phyloP scores from a whole-genome alignment of 345 rosid species.

The Dovyalis caffra region DNA sequence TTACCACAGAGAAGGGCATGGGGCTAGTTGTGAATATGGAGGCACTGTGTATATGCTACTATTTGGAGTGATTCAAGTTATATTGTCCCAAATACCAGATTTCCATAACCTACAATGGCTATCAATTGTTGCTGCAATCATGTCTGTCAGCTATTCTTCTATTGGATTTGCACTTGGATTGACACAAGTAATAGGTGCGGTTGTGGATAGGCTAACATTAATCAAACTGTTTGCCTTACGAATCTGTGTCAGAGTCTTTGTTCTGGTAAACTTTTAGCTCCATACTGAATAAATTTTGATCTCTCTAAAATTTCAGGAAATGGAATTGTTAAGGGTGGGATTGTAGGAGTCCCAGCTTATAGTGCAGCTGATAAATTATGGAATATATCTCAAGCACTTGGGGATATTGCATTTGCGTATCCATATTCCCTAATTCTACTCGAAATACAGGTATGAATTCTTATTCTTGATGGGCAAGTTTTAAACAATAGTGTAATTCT shows the following conservation, averaged over 20 bases:
- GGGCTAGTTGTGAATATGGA: constrained; percentile 34
- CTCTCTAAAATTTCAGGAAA: constrained; percentile 34
- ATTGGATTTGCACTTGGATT: constrained; percentile 55
- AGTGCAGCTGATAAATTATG: constrained; percentile 30
- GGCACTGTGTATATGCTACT: constrained; percentile 41
- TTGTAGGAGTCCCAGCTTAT: constrained; percentile 34
- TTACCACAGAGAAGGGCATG: constrained; percentile 47
- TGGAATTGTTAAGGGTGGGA: constrained; percentile 33
- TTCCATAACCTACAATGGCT: constrained; percentile 54
- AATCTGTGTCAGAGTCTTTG: background rate
- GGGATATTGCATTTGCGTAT: constrained; percentile 48
- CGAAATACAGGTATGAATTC: constrained; percentile 18
- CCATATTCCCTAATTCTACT: constrained; percentile 38
- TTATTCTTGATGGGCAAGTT: background rate
- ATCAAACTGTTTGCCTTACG: background rate
- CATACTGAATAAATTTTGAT: too few species aligned
- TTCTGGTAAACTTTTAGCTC: too few species aligned
- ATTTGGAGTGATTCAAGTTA: constrained; percentile 48
- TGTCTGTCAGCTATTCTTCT: constrained; percentile 54
- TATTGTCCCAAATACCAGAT: constrained; percentile 54
- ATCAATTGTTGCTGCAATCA: constrained; percentile 48
- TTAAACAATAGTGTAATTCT: too few species aligned
- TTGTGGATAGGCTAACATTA: background rate
- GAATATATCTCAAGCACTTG: constrained; percentile 41
- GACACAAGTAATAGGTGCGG: constrained; percentile 38